Conservation (phyloP, 1,284 basidiomycete genomes). For the Nidula niveotomentosa region DNA sequence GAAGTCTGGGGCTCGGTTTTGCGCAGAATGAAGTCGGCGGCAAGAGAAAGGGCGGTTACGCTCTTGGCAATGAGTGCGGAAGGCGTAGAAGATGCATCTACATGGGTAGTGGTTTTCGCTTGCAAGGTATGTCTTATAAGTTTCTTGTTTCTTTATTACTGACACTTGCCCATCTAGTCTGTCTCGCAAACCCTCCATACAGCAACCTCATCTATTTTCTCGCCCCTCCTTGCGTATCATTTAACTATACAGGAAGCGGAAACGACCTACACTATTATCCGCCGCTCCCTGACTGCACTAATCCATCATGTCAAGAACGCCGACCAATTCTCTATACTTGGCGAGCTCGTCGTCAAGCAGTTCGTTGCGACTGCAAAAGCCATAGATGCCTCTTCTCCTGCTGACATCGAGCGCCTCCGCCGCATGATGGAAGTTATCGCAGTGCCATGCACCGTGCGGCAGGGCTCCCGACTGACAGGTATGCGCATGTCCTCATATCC, state of each 20-base stretch:
- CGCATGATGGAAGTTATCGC: slow-evolving; percentile 48
- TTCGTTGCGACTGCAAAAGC: slow-evolving; percentile 21
- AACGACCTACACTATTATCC: slow-evolving; percentile 53
- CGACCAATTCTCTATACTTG: slow-evolving; percentile 61
- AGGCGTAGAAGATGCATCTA: slow-evolving; percentile 55
- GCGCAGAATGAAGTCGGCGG: slow-evolving; percentile 56
- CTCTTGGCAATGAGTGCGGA: slow-evolving; percentile 45
- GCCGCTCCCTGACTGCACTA: slow-evolving; percentile 75
- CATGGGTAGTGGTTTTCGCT: slow-evolving; percentile 69
- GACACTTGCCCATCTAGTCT: slow-evolving; percentile 42
- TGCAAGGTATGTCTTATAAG: slow-evolving; percentile 56
- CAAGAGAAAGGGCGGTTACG: slow-evolving; percentile 49
- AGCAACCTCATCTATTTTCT: slow-evolving; percentile 62
- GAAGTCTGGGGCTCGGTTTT: slow-evolving; percentile 79
- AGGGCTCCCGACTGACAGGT: slow-evolving; percentile 65
- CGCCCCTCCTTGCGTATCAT: slow-evolving; percentile 53
- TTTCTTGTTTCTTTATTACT: slow-evolving; percentile 5
- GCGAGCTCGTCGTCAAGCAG: slow-evolving; percentile 48
- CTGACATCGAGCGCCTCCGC: slow-evolving; percentile 25
- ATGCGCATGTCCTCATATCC: slow-evolving; percentile 12
- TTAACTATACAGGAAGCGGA: slow-evolving; percentile 42
- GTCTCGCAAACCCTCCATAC: slow-evolving; percentile 82
- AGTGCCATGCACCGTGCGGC: slow-evolving; percentile 56
- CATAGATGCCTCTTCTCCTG: slow-evolving; percentile 6
- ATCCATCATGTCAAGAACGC: slow-evolving; percentile 77